Evolutionary conservation across 225 moss, liverwort and hornwort species (phyloP).

Genomic region (Lunularia cruciata): DNA sequence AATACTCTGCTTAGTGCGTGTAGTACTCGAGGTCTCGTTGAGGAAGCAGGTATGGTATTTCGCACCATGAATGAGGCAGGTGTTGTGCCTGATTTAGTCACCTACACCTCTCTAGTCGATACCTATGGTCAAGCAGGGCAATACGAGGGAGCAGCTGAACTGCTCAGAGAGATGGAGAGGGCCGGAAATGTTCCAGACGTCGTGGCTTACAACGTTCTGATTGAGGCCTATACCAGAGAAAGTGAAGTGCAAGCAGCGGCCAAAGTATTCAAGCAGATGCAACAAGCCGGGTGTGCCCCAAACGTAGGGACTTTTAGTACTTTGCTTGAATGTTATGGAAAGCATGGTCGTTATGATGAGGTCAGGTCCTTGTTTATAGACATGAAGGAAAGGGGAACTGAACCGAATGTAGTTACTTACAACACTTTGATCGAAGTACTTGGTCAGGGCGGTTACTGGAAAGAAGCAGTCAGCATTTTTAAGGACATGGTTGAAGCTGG

Average conservation of each 20-base stretch:
- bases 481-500: slow-evolving; percentile 78
- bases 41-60: slow-evolving; percentile 98
- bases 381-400: slow-evolving; percentile 92
- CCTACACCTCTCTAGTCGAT: slow-evolving; percentile 90
- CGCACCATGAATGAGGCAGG: slow-evolving; percentile 99
- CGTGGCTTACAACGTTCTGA: slow-evolving; percentile 91
- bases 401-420: slow-evolving; percentile 81
- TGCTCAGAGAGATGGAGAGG: slow-evolving; percentile 90
- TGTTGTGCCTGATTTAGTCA: slow-evolving; percentile 83
- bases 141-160: slow-evolving; percentile 78
- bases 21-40: slow-evolving; percentile 88
- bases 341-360: slow-evolving; percentile 89
- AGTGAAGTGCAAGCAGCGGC: slow-evolving; percentile 63
- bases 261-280: slow-evolving; percentile 89
- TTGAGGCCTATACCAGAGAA: slow-evolving; percentile 67
- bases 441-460: slow-evolving; percentile 90
- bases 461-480: slow-evolving; percentile 92
- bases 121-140: slow-evolving; percentile 76
- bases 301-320: slow-evolving; percentile 89
- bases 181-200: slow-evolving; percentile 95
- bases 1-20: slow-evolving; percentile 96
- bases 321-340: slow-evolving; percentile 86
- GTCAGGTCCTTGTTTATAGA: slow-evolving; percentile 74
- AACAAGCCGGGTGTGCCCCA: slow-evolving; percentile 83
- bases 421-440: slow-evolving; percentile 97